Percentiles rank a stretch among this genome's conserved stretches.
phyloP scores from a whole-genome alignment of 257 asterid genomes.

The Solanum corneliomulleri region DNA sequence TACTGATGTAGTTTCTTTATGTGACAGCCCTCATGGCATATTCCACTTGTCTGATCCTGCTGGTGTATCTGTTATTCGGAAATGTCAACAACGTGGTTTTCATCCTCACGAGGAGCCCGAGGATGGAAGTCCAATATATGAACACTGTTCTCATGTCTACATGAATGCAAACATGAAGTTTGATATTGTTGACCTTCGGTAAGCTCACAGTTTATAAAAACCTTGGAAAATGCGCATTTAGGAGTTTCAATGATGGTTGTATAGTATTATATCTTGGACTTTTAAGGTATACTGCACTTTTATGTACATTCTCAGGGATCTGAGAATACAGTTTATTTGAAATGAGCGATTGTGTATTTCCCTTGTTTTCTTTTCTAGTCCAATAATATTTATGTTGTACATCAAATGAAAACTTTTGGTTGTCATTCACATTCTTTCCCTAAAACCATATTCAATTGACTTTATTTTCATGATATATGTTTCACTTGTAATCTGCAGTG shows the following conservation, averaged over 20 bases:
- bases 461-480: neutral
- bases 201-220: neutral
- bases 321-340: constrained; percentile 7
- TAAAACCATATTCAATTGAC: neutral
- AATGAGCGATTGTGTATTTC: neutral
- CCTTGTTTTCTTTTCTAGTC: neutral
- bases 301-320: constrained; percentile 7
- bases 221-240: neutral
- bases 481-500: neutral
- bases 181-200: constrained; percentile 88
- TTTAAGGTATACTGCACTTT: neutral
- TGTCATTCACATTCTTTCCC: neutral
- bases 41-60: constrained; percentile 92
- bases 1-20: neutral
- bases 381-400: neutral
- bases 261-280: neutral
- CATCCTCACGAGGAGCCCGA: constrained; percentile 95
- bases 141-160: constrained; percentile 86
- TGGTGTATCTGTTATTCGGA: constrained; percentile 64
- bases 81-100: constrained; percentile 83
- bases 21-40: constrained; percentile 85
- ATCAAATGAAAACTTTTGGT: neutral
- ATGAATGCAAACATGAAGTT: constrained; percentile 61
- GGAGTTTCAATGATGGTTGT: constrained; percentile 1
- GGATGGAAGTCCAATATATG: constrained; percentile 83